Evolutionary conservation across 768 basidiomycete genomes (phyloP).

Genomic region (Rossbeevera mucosa): DNA sequence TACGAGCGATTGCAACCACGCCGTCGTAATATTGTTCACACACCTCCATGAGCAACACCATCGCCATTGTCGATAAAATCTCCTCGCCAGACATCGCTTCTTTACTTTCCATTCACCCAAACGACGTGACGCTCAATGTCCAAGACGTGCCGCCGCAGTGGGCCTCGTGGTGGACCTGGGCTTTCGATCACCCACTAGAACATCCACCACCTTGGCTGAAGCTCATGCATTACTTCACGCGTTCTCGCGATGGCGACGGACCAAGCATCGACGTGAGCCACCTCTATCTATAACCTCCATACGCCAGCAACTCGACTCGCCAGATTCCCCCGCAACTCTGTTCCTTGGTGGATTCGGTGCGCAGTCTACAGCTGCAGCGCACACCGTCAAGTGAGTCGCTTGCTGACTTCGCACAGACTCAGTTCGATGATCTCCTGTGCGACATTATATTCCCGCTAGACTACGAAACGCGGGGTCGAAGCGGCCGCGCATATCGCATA

Average conservation of each 20-base stretch:
- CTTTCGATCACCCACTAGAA: slow-evolving; percentile 8
- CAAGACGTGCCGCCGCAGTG: slow-evolving; percentile 21
- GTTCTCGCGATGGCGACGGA: slow-evolving; percentile 8
- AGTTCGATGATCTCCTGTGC: neutral
- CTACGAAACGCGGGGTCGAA: slow-evolving; percentile 3
- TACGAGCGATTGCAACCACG: slow-evolving; percentile 50
- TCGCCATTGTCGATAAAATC: slow-evolving; percentile 15
- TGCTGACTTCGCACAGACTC: neutral
- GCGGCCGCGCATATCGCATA: slow-evolving; percentile 42
- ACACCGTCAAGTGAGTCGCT: slow-evolving; percentile 12
- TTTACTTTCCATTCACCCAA: slow-evolving; percentile 46
- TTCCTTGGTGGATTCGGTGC: slow-evolving; percentile 20
- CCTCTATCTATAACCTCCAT: neutral
- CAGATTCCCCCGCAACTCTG: slow-evolving; percentile 24
- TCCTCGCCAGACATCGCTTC: slow-evolving; percentile 25
- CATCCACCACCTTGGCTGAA: slow-evolving; percentile 21
- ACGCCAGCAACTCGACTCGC: neutral
- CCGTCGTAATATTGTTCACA: neutral
- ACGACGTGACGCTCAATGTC: slow-evolving; percentile 33
- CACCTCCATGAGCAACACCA: neutral
- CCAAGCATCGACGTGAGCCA: slow-evolving; percentile 14
- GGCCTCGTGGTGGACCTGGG: slow-evolving; percentile 39
- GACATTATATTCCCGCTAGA: neutral
- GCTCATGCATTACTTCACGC: slow-evolving; percentile 22
- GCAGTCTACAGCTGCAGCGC: slow-evolving; percentile 27